Base-by-base conservation (phyloP, 352 stramenopile genomes). In the Aphanomyces astaci region DNA sequence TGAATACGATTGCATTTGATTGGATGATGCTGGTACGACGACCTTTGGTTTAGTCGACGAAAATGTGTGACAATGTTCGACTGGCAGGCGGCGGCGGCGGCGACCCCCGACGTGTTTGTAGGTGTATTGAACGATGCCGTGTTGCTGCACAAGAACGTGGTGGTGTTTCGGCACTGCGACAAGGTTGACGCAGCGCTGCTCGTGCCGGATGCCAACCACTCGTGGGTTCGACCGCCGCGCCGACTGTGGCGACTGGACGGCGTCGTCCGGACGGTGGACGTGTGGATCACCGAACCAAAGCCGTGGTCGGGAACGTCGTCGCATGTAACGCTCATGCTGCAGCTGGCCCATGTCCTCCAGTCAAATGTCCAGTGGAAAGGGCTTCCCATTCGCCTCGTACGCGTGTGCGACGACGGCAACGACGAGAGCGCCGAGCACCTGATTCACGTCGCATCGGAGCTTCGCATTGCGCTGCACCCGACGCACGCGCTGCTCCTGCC, bases 1-100 rank as follows among this genome's bases (percentile, higher is more conserved):
- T 87, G 63, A 92, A 94, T 71, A 90, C 81, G 4, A 76, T 93
- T 3, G 78, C 82, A 25, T 68, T 93, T 0, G 79, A 79, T 4
- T 92, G 77, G 80, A 65, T 76, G 4, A 48, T 73, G 24, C 64
- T 80, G 2, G 5, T 28, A 48, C 13, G 40, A 68, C n/a, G 28
- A 54, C 45, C 51, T 64, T 32, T 36, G 57, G 60, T 39, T 1
- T 73, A 30, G 51, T n/a, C n/a, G n/a, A n/a, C n/a, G n/a, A n/a
- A n/a, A n/a, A n/a, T n/a, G n/a, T n/a, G n/a, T n/a, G n/a, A n/a
- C n/a, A n/a, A n/a, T n/a, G n/a, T n/a, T n/a, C n/a, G n/a, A n/a
- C n/a, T n/a, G n/a, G n/a, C n/a, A n/a, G n/a, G n/a, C n/a, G n/a
- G 49, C 43, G 11, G 24, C 40, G 45, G 39, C 70, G 0, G 59